A percentile compares a stretch with the other conserved stretches of the same genome.
These are phyloP conservation scores for Microcyclospora pomicola DNA, from an alignment of 2,329 filamentous ascomycete species.

Conservation along the genomic window DNA sequence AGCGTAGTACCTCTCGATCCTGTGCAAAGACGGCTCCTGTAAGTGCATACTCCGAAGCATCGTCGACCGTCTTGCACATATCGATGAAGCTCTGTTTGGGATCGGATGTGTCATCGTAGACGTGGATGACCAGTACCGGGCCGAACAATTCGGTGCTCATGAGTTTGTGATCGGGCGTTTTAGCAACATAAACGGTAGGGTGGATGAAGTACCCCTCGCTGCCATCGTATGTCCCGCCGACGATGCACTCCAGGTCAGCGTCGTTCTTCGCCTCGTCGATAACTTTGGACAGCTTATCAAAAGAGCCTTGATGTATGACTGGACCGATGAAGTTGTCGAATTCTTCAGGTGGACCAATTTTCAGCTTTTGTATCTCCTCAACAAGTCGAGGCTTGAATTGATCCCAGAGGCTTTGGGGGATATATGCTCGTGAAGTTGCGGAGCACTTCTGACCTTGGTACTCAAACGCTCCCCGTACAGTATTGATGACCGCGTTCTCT, in stretches of 20 bases:
- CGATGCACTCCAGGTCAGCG: constrained; percentile 55
- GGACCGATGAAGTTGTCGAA: constrained; percentile 74
- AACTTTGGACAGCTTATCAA: constrained; percentile 62
- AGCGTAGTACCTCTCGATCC: constrained; percentile 51
- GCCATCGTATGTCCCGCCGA: constrained; percentile 63
- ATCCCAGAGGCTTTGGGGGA: constrained; percentile 61
- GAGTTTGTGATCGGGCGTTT: constrained; percentile 59
- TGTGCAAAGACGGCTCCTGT: constrained; percentile 64
- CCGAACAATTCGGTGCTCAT: constrained; percentile 72
- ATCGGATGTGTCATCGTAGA: constrained; percentile 54
- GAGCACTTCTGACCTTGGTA: constrained; percentile 89
- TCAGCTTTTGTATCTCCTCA: constrained; percentile 55
- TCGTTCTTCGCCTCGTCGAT: constrained; percentile 74
- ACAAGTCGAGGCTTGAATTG: constrained; percentile 54
- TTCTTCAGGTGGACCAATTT: constrained; percentile 55
- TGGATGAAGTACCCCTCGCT: constrained; percentile 71
- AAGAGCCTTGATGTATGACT: constrained; percentile 69
- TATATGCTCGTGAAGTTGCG: constrained; percentile 67
- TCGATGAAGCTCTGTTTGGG: constrained; percentile 41
- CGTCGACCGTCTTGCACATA: constrained; percentile 52
- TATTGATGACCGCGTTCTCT: constrained; percentile 65
- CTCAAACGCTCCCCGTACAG: constrained; percentile 76
- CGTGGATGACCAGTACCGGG: constrained; percentile 58
- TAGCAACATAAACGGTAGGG: constrained; percentile 68
- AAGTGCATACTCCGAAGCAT: constrained; percentile 61